Percentiles rank a stretch among this genome's conserved stretches.
Conservation (phyloP, 2,329 filamentous ascomycete genomes). For the Teratosphaeria zuluensis region DNA sequence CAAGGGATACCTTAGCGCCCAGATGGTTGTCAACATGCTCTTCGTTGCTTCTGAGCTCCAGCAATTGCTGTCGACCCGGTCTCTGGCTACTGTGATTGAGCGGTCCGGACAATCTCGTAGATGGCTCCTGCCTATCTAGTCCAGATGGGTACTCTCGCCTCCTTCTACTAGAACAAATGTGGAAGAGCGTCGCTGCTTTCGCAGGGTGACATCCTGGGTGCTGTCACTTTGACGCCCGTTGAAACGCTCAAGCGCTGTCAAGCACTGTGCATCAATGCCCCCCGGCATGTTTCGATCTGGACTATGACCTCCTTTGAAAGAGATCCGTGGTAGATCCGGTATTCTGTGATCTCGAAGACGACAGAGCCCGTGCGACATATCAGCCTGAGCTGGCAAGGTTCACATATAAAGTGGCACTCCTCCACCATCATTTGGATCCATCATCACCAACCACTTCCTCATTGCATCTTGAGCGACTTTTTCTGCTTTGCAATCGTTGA, state of each 20-base stretch:
- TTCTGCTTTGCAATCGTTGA: not conserved
- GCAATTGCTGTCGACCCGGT: not conserved
- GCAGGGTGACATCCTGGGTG: not conserved
- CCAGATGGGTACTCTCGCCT: not conserved
- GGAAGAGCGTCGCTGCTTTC: not conserved
- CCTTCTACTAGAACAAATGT: not conserved
- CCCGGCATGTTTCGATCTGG: not conserved
- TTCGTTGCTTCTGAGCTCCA: not conserved
- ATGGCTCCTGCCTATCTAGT: not conserved
- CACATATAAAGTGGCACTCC: not conserved
- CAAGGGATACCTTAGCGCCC: not conserved
- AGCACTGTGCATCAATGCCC: not conserved
- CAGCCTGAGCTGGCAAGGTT: not conserved
- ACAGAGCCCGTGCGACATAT: not conserved
- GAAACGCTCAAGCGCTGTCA: not conserved
- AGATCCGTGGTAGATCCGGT: not conserved
- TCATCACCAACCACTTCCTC: not conserved
- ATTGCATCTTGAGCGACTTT: not conserved
- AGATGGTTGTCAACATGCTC: not conserved
- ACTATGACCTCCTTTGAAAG: not conserved
- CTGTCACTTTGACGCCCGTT: not conserved
- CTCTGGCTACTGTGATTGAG: not conserved
- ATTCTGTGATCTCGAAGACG: not conserved
- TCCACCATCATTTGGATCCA: not conserved
- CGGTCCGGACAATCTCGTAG: not conserved